Conservation (phyloP, 2,329 filamentous ascomycete genomes). For the Ophiostoma tasmaniense region DNA sequence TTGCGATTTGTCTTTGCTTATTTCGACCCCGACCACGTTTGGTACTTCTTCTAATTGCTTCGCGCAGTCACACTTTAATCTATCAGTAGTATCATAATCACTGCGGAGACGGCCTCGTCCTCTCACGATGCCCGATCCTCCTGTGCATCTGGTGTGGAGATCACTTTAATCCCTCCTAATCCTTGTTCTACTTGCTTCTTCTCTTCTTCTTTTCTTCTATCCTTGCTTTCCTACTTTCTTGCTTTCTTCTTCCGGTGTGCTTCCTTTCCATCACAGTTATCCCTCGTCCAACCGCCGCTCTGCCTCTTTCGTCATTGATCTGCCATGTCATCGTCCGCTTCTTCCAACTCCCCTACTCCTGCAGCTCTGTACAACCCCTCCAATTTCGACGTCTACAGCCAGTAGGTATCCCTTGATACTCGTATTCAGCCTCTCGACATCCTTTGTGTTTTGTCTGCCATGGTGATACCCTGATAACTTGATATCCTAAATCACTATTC, state of each 20-base stretch:
- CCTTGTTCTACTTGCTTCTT: not conserved
- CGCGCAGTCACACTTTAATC: not conserved
- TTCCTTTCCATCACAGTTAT: not conserved
- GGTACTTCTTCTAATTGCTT: not conserved
- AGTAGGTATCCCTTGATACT: not conserved
- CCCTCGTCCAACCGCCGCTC: not conserved
- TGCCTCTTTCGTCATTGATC: not conserved
- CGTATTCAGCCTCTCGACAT: not conserved
- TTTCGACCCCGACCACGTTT: not conserved
- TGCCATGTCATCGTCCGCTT: not conserved
- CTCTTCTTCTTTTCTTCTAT: too few relatives aligned
- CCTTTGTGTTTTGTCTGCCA: too few relatives aligned
- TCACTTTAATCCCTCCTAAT: not conserved
- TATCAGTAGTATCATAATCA: not conserved
- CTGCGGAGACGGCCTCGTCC: not conserved
- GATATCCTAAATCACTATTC: not conserved
- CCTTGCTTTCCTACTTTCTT: not conserved
- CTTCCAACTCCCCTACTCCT: not conserved
- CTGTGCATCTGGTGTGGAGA: not conserved
- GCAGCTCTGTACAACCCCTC: not conserved
- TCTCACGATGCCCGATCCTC: not conserved
- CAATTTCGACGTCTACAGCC: not conserved
- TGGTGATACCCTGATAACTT: too few relatives aligned
- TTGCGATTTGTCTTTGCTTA: too few relatives aligned
- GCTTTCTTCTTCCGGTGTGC: not conserved